Evolutionary conservation across 2,329 filamentous ascomycete genomes (phyloP).

Genomic region (Nannizziopsis barbatae): DNA sequence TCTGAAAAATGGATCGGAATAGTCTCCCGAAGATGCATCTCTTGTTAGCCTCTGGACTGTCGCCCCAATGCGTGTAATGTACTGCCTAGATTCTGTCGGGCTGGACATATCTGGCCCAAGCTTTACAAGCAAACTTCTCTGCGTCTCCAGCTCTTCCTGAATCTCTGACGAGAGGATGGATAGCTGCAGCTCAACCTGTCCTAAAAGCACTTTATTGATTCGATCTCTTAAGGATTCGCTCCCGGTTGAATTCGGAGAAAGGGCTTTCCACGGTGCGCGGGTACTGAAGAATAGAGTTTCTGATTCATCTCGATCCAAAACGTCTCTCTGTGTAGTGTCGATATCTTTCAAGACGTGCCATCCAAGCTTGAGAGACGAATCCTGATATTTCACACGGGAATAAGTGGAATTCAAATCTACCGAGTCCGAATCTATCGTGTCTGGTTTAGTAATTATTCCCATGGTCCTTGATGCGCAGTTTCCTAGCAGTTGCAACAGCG

Average conservation of each 20-base stretch:
- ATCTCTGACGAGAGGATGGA: constrained; percentile 30
- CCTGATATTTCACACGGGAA: constrained; percentile 32
- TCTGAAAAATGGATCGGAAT: constrained; percentile 20
- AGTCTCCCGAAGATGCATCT: constrained; percentile 20
- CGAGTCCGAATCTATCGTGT: constrained; percentile 29
- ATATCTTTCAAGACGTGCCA: constrained; percentile 43
- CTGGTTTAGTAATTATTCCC: constrained; percentile 41
- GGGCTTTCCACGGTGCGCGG: constrained; percentile 19
- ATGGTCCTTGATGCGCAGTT: constrained; percentile 29
- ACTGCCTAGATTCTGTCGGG: constrained; percentile 14
- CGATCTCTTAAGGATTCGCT: constrained; percentile 24
- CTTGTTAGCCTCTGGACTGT: constrained; percentile 17
- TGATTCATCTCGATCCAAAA: constrained; percentile 20
- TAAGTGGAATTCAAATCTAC: constrained; percentile 28
- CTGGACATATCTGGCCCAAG: constrained; percentile 21
- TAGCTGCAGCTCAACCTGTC: constrained; percentile 26
- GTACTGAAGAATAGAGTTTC: constrained; percentile 28
- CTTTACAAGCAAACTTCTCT: constrained; percentile 21
- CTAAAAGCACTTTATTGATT: constrained; percentile 26
- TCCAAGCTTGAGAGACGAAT: constrained; percentile 35
- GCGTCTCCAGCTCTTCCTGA: constrained; percentile 25
- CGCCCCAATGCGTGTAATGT: constrained; percentile 18
- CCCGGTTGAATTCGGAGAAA: constrained; percentile 23
- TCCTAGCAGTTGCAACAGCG: constrained; percentile 29
- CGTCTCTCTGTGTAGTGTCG: constrained; percentile 26